Evolutionary conservation across 164 flowering plant genomes (phyloP).

Genomic region (Liriodendron chinense): DNA sequence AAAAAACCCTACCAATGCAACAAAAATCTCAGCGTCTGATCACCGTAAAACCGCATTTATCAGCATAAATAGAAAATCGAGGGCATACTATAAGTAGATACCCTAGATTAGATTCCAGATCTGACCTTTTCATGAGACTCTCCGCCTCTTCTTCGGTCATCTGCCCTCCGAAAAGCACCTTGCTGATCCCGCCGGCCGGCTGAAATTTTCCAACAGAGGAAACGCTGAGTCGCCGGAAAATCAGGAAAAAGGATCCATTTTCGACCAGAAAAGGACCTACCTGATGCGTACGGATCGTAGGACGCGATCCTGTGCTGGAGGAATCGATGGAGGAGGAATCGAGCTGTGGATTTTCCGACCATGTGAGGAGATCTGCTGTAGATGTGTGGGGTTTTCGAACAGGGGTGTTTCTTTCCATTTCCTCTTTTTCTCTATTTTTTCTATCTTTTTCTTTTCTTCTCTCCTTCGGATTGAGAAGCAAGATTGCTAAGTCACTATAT

Average conservation of each 20-base stretch:
- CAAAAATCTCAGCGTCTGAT: background rate
- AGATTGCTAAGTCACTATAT: background rate
- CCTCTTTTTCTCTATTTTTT: background rate
- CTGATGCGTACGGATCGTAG: slow-evolving; percentile 59
- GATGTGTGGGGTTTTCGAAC: slow-evolving; percentile 92
- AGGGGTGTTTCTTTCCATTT: slow-evolving; percentile 73
- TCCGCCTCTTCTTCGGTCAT: slow-evolving; percentile 89
- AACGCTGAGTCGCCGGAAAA: slow-evolving; percentile 7
- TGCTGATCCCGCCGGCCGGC: slow-evolving; percentile 93
- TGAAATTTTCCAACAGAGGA: slow-evolving; percentile 24
- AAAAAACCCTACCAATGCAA: slow-evolving; percentile 13
- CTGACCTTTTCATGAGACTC: slow-evolving; percentile 76
- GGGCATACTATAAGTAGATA: background rate
- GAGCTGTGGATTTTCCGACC: slow-evolving; percentile 70
- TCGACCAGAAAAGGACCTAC: slow-evolving; percentile 22
- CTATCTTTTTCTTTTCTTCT: background rate
- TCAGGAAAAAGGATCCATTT: background rate
- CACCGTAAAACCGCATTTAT: slow-evolving; percentile 2
- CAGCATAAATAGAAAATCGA: slow-evolving; percentile 1
- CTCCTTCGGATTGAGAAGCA: background rate
- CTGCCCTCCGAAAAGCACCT: slow-evolving; percentile 92
- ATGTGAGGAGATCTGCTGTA: slow-evolving; percentile 90
- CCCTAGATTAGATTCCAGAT: slow-evolving; percentile 29
- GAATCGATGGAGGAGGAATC: slow-evolving; percentile 35
- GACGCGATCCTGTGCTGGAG: slow-evolving; percentile 37